These are phyloP conservation scores for Malus hybrid DNA, from an alignment of 331 rosid genomes.

Conservation along the genomic window DNA sequence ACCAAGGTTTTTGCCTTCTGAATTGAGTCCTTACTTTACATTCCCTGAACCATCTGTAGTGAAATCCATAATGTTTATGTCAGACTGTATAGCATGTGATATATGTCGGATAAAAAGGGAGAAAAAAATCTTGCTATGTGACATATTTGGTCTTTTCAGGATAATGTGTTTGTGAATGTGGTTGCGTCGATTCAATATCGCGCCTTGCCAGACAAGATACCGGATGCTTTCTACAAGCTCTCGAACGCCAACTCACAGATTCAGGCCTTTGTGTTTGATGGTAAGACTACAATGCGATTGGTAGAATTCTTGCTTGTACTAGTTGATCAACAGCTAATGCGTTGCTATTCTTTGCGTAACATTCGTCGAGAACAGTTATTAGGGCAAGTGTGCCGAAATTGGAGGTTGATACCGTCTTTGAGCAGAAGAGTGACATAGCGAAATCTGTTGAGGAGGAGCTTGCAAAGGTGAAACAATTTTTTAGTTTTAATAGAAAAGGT, in stretches of 20 bases:
- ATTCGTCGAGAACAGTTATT: conserved; percentile 27
- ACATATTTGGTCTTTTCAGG: conserved; percentile 21
- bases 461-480: conserved; percentile 37
- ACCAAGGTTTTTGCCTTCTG: conserved; percentile 48
- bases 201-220: conserved; percentile 53
- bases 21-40: neutral
- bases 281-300: conserved; percentile 22
- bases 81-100: neutral
- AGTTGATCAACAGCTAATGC: too few relatives aligned
- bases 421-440: conserved; percentile 73
- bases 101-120: neutral
- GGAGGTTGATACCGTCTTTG: conserved; percentile 66
- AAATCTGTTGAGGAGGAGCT: conserved; percentile 68
- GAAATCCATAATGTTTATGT: neutral
- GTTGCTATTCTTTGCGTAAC: conserved; percentile 1
- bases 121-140: neutral
- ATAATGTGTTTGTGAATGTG: conserved; percentile 70
- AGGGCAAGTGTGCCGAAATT: conserved; percentile 76
- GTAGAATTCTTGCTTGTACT: neutral
- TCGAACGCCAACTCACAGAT: conserved; percentile 66
- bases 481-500: too few relatives aligned
- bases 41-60: neutral
- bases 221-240: conserved; percentile 79
- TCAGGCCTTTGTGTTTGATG: conserved; percentile 77
- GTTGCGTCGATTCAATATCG: conserved; percentile 74